Evolutionary conservation across 768 basidiomycete species (phyloP), one percentile per base, ranked within the genome.

Genomic region (Tremella yokohamensis): DNA sequence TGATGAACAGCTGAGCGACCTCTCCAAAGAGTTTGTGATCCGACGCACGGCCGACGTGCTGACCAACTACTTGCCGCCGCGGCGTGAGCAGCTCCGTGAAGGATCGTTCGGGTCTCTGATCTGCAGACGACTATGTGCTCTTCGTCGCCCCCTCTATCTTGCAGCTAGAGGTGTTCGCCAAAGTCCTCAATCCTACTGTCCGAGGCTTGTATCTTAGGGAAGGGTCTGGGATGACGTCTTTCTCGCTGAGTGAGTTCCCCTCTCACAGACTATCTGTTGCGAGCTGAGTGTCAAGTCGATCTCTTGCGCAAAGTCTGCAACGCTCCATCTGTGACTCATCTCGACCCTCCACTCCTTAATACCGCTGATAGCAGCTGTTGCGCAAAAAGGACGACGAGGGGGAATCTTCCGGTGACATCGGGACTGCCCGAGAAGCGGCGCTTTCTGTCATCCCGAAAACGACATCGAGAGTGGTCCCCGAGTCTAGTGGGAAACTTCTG

Each of bases 111-210:
- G 42, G 44, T 16, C 19, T 20, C 26, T 22, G 25, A 22, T 12
- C 26, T 20, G 8, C 62, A 98, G 94, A 89, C 71, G 96, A 99
- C 84, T 97, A 94, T 72, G 88, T 94, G n/a, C 85, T 98, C n/a
- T 98, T 98, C 74, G 81, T 96, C 26, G 85, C 85, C 4, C 94
- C 96, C 0, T 92, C 91, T 0, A 49, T 77, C n/a, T 78, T 96
- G 16, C 94, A 99, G 66, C 76, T 89, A 6, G 79, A 83, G 12
- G 86, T 98, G 67, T 90, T 92, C 68, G 78, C 80, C 9, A 84
- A 81, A 42, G 84, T 97, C 11, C 82, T 99, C 7, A 81, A 84
- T 25, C 84, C 86, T 0, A 84, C 85, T 51, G 84, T 84, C 57
- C 75, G 92, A 24, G 84, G 86, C 59, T 81, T 82, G 49, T 78